phyloP scores from a whole-genome alignment of 805 yeast genomes.

The Candida manassasensis region DNA sequence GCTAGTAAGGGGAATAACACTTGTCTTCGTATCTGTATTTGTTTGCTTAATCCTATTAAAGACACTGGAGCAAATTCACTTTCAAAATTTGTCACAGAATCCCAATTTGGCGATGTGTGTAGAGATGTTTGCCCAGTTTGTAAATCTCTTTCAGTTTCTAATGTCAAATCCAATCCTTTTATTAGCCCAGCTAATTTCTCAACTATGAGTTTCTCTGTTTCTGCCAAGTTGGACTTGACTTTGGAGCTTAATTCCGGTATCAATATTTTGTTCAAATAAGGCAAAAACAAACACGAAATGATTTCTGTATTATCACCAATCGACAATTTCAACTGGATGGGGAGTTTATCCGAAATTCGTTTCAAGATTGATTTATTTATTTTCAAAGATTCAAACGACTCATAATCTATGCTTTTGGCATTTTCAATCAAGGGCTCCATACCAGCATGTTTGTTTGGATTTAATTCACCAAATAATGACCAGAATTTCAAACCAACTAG shows the following conservation, averaged over 20 bases:
- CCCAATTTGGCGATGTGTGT: slow-evolving; percentile 34
- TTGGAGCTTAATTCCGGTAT: slow-evolving; percentile 23
- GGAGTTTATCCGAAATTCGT: slow-evolving; percentile 24
- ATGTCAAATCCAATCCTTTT: slow-evolving; percentile 33
- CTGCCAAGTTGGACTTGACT: slow-evolving; percentile 20
- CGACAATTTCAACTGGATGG: slow-evolving; percentile 22
- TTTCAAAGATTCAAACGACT: slow-evolving; percentile 32
- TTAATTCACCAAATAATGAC: slow-evolving; percentile 59
- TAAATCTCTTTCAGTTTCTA: slow-evolving; percentile 34
- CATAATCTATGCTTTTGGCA: slow-evolving; percentile 32
- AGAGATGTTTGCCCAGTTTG: slow-evolving; percentile 26
- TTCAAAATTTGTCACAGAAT: slow-evolving; percentile 24
- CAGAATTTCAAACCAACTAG: slow-evolving; percentile 59
- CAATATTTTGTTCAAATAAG: slow-evolving; percentile 28
- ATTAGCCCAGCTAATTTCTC: slow-evolving; percentile 35
- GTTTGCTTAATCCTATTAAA: slow-evolving; percentile 12
- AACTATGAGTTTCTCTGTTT: slow-evolving; percentile 26
- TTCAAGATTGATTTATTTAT: slow-evolving; percentile 29
- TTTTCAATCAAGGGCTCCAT: slow-evolving; percentile 26
- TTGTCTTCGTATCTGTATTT: slow-evolving; percentile 24
- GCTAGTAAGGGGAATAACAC: slow-evolving; percentile 35
- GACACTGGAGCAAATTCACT: slow-evolving; percentile 15
- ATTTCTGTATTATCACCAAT: slow-evolving; percentile 21
- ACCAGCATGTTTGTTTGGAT: slow-evolving; percentile 18
- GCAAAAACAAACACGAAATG: slow-evolving; percentile 28